Conservation (phyloP, 2,329 filamentous ascomycete species). For the Ophiostoma australiae region DNA sequence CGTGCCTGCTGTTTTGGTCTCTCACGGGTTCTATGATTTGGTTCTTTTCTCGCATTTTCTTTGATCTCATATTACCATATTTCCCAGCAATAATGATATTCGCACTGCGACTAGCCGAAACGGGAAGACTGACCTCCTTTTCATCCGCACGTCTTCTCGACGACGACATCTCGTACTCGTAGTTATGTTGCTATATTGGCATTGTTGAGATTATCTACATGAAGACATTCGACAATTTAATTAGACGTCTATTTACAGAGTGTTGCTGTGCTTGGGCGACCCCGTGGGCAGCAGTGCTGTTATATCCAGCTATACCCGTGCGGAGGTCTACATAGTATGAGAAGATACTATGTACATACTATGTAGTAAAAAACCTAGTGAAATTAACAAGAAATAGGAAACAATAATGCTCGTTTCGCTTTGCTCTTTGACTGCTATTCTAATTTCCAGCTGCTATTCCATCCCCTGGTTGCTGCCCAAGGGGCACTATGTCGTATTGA, state of each 20-base stretch:
- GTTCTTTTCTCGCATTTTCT: no score
- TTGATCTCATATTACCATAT: background rate
- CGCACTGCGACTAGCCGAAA: background rate
- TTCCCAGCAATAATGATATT: background rate
- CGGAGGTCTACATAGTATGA: background rate
- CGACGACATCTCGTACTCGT: background rate
- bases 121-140: background rate
- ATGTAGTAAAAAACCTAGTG: background rate
- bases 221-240: background rate
- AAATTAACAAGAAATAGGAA: background rate
- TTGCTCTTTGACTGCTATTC: background rate
- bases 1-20: background rate
- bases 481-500: conserved; percentile 2
- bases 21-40: no score
- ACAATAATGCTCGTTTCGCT: background rate
- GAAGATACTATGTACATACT: no score
- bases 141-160: no score
- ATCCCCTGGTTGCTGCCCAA: conserved; percentile 10
- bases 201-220: background rate
- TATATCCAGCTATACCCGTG: conserved; percentile 1
- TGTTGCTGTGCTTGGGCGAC: background rate
- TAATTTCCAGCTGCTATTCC: background rate
- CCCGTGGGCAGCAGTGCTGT: background rate
- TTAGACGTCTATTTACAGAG: no score
- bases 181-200: background rate